Base-by-base conservation (phyloP, 148 eudicot genomes). In the Drosera capensis region DNA sequence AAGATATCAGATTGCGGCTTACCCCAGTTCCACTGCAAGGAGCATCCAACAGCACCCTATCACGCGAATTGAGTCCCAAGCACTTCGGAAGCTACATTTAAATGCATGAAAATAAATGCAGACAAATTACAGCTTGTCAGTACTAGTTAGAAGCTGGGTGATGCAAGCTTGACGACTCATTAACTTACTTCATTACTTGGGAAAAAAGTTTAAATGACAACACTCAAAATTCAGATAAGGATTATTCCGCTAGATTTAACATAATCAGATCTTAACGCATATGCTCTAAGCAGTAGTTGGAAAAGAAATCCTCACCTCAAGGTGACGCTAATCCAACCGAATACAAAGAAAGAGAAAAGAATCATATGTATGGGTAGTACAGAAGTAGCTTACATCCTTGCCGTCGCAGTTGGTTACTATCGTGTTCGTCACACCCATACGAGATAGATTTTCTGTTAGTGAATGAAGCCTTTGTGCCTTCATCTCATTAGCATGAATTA, bases 1-100 rank as follows among this genome's bases (percentile, higher is more conserved):
- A 18, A 44, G 14, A n/a, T n/a, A n/a, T n/a, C n/a, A 47, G 8
- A 23, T 21, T 41, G 22, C 51, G 34, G 44, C 78, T 54, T 78
- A 90, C 95, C 69, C 94, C 97, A 39, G 97, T 90, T 57, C 97
- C 97, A 62, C 97, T 90, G 68, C 97, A 90, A 54, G 97, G 97
- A 16, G 97, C 95, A 69, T 90, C 97, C 66, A 90, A 44, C 52
- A 84, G 56, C 49, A 90, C 81, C 69, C 97, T 78, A 54, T 90
- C 95, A 12, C 67, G 74, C 30, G 97, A 66, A 53, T 84, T 90
- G 20, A 54, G 54, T 21, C 97, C 97, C 73, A 90, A 61, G 43
- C 75, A 79, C 65, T 80, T 90, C 15, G 97, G 79, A 55, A 90
- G 75, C 97, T 90, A 63, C 37, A 59, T 20, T 57, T 34, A 42